Conservation (phyloP, 1,139 yeast genomes). For the Geotrichum fermentans region DNA sequence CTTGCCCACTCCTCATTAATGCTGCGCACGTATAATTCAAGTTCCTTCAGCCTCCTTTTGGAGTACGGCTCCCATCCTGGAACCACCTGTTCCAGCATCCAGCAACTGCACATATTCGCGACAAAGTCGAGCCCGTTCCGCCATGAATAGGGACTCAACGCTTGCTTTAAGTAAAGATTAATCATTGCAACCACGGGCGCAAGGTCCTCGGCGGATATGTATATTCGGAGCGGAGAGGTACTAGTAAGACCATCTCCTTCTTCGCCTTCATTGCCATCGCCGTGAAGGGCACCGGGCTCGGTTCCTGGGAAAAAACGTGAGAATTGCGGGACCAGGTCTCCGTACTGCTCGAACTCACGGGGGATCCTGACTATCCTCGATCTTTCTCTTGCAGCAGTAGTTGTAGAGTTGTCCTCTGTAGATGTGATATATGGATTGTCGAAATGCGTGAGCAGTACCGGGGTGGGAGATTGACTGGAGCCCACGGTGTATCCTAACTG, state of each 20-base stretch:
- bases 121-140: conserved; percentile 42
- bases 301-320: conserved; percentile 55
- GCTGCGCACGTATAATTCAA: conserved; percentile 47
- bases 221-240: conserved; percentile 49
- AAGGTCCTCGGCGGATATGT: conserved; percentile 42
- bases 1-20: conserved; percentile 40
- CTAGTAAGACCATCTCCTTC: conserved; percentile 1
- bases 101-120: conserved; percentile 23
- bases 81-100: conserved; percentile 10
- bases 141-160: conserved; percentile 41
- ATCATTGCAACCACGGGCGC: conserved; percentile 42
- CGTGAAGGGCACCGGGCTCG: conserved; percentile 59
- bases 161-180: conserved; percentile 44
- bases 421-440: conserved; percentile 9
- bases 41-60: conserved; percentile 35
- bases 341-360: conserved; percentile 44
- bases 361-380: conserved; percentile 62
- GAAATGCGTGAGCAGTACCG: conserved; percentile 22
- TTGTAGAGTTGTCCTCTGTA: neutral
- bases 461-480: neutral
- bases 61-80: conserved; percentile 26
- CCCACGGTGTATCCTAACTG: conserved; percentile 12
- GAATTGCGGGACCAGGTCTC: conserved; percentile 50
- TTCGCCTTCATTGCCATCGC: neutral
- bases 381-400: conserved; percentile 3